Evolutionary conservation across 805 yeast species (phyloP).

Genomic region (Wickerhamiella australiensis): DNA sequence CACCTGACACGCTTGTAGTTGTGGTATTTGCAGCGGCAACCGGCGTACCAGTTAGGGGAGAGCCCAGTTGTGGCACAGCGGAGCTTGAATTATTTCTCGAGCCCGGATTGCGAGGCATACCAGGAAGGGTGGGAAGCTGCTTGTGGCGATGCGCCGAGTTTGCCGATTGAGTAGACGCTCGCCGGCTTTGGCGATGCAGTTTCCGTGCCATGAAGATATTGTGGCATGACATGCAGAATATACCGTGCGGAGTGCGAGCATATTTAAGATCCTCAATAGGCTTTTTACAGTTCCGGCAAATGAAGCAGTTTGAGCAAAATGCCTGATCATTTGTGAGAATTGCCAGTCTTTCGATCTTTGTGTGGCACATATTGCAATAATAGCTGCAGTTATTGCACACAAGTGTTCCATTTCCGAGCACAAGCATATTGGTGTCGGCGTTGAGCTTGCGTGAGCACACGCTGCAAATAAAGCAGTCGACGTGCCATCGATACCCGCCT

Average conservation of each 20-base stretch:
- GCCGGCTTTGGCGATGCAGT: constrained; percentile 35
- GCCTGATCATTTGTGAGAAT: constrained; percentile 92
- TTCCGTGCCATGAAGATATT: constrained; percentile 67
- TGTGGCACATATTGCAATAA: constrained; percentile 70
- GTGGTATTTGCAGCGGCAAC: not conserved
- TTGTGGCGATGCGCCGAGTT: constrained; percentile 14
- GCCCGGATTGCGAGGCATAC: constrained; percentile 10
- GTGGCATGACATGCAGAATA: constrained; percentile 89
- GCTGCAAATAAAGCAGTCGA: constrained; percentile 81
- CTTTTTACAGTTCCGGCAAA: constrained; percentile 75
- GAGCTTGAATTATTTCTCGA: constrained; percentile 4
- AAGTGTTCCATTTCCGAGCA: constrained; percentile 81
- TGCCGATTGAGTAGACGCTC: constrained; percentile 5
- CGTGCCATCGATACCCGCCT: constrained; percentile 94
- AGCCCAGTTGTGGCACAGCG: constrained; percentile 7
- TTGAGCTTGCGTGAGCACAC: constrained; percentile 69
- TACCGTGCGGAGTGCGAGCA: constrained; percentile 85
- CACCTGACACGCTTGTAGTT: not conserved
- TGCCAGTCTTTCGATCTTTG: constrained; percentile 84
- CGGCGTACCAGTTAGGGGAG: constrained; percentile 7
- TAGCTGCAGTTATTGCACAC: constrained; percentile 91
- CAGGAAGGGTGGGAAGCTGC: constrained; percentile 19
- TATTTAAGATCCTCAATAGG: constrained; percentile 80
- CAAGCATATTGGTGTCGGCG: constrained; percentile 79
- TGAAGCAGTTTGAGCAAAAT: constrained; percentile 80